Evolutionary conservation across 2,329 filamentous ascomycete species (phyloP).

Genomic region (Cryphonectria parasitica): DNA sequence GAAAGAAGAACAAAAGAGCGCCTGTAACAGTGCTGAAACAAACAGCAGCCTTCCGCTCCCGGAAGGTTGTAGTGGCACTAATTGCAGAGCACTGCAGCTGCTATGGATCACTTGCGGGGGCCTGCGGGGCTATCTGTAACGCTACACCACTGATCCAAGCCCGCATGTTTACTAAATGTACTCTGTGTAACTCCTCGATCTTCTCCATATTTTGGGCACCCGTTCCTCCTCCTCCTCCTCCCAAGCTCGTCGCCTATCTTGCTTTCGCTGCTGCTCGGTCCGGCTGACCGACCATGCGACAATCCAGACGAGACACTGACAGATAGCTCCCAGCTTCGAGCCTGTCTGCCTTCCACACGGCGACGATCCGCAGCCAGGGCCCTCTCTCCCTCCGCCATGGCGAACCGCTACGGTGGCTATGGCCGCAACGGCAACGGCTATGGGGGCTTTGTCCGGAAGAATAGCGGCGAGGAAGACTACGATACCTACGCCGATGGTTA

Average conservation of each 20-base stretch:
- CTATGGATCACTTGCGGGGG: neutral
- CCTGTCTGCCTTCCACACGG: constrained; percentile 5
- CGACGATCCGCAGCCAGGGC: constrained; percentile 9
- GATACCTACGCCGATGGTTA: constrained; percentile 53
- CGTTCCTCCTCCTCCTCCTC: neutral
- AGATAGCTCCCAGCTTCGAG: constrained; percentile 30
- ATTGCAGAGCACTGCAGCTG: neutral
- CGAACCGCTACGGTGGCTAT: constrained; percentile 54
- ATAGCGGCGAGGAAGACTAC: constrained; percentile 44
- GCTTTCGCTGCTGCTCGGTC: neutral
- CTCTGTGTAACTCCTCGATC: neutral
- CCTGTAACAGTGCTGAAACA: constrained; percentile 21
- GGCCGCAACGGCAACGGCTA: constrained; percentile 46
- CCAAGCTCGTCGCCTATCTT: neutral
- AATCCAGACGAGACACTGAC: neutral
- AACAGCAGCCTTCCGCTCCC: constrained; percentile 9
- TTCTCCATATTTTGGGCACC: neutral
- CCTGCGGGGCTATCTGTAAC: neutral
- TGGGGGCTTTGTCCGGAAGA: constrained; percentile 45
- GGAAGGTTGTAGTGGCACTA: constrained; percentile 7
- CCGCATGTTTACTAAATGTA: neutral
- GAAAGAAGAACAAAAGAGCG: neutral
- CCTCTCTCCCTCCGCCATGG: constrained; percentile 44
- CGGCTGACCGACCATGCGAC: neutral
- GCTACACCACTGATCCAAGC: neutral